These are phyloP conservation scores for Vigna trinervia DNA, from an alignment of 306 rosid genomes.

Conservation along the genomic window DNA sequence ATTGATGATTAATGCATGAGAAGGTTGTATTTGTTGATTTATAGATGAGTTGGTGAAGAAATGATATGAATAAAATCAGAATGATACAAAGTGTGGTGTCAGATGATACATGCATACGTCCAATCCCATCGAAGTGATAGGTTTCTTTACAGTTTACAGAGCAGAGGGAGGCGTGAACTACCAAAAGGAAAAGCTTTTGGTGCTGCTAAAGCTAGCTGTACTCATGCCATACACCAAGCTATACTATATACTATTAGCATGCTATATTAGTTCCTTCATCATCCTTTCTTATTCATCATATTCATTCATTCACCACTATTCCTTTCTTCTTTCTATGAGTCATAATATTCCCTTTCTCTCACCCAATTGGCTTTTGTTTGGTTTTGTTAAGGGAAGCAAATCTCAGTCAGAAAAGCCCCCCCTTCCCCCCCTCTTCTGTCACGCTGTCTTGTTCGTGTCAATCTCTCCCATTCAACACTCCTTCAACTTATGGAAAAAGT, in stretches of 20 bases:
- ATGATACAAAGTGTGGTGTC: slow-evolving; percentile 52
- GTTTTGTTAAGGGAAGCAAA: slow-evolving; percentile 69
- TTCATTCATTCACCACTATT: slow-evolving; percentile 44
- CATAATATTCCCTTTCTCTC: slow-evolving; percentile 61
- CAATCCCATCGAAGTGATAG: slow-evolving; percentile 69
- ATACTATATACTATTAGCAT: neutral
- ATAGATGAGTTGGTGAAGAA: neutral
- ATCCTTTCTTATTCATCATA: neutral
- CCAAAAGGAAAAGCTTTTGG: slow-evolving; percentile 52
- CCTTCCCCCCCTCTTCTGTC: slow-evolving; percentile 41
- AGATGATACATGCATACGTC: slow-evolving; percentile 70
- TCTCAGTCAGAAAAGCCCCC: slow-evolving; percentile 70
- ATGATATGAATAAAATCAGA: slow-evolving; percentile 27
- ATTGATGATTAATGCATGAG: neutral
- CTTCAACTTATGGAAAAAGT: slow-evolving; percentile 61
- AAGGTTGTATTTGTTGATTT: neutral
- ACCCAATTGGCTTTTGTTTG: slow-evolving; percentile 56
- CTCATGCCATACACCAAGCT: neutral
- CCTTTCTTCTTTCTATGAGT: slow-evolving; percentile 55
- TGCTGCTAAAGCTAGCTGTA: slow-evolving; percentile 22
- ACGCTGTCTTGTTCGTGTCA: slow-evolving; percentile 82
- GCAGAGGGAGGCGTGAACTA: slow-evolving; percentile 65
- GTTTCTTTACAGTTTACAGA: slow-evolving; percentile 37
- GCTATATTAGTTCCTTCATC: neutral
- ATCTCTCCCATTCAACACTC: slow-evolving; percentile 50